Percentiles rank a stretch among this genome's conserved stretches.
Conservation (phyloP, 2,329 filamentous ascomycete species). For the Trichoderma simmonsii region DNA sequence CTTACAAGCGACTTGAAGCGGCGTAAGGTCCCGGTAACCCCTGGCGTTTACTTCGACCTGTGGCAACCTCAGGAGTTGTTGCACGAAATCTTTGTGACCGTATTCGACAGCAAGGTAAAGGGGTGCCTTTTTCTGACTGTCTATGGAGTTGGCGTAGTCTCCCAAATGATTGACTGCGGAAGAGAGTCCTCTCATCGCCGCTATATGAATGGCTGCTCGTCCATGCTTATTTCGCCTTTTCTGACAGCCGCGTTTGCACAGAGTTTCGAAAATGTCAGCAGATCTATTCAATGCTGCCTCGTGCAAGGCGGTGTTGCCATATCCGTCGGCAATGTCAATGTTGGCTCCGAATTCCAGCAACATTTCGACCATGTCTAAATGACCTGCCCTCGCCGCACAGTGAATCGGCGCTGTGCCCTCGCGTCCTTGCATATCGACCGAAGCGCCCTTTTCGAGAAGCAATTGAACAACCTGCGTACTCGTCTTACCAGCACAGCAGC, state of each 20-base stretch:
- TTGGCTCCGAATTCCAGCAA: not conserved
- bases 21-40: not conserved
- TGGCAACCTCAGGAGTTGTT: not conserved
- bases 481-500: not conserved
- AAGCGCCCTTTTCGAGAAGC: not conserved
- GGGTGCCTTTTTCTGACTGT: not conserved
- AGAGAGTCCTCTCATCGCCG: not conserved
- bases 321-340: not conserved
- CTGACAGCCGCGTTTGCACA: not conserved
- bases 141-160: not conserved
- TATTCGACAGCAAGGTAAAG: not conserved
- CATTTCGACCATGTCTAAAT: not conserved
- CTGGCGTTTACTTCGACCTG: not conserved
- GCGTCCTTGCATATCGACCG: not conserved
- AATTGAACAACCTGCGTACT: not conserved
- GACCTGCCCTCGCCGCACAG: not conserved
- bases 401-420: conserved; percentile 1
- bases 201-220: not conserved
- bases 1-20: not conserved
- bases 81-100: not conserved
- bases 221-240: not conserved
- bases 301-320: not conserved
- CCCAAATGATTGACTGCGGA: not conserved
- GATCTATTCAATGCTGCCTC: not conserved
- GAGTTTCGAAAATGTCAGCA: not conserved